A percentile compares a stretch with the other conserved stretches of the same genome.
phyloP scores from a whole-genome alignment of 2,329 filamentous ascomycete species.

The Venturia asperata region DNA sequence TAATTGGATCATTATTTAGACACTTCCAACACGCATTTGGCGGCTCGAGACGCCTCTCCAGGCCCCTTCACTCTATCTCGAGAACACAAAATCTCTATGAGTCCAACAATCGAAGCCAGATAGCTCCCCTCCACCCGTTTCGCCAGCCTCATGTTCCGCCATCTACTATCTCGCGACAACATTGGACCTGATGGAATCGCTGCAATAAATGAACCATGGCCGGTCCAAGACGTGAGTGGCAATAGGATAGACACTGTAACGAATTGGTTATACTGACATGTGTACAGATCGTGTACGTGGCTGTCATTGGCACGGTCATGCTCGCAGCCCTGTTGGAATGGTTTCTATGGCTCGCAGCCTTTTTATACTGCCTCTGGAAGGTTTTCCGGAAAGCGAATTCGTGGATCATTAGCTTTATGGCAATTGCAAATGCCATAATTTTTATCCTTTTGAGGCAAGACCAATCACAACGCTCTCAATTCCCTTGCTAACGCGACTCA shows the following conservation, averaged over 20 bases:
- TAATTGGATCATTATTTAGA: background rate
- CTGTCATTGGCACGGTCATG: conserved; percentile 75
- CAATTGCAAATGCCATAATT: conserved; percentile 63
- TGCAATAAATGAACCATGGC: conserved; percentile 34
- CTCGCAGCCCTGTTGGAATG: conserved; percentile 82
- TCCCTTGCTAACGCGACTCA: conserved; percentile 35
- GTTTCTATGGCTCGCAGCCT: conserved; percentile 91
- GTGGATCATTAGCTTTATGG: conserved; percentile 71
- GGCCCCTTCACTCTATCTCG: too few relatives aligned
- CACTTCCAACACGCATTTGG: background rate
- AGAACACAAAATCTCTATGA: background rate
- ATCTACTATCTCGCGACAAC: background rate
- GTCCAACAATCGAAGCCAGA: background rate
- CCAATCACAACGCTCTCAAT: too few relatives aligned
- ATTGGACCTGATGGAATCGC: conserved; percentile 25
- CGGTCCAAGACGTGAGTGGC: conserved; percentile 35
- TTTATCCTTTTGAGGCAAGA: conserved; percentile 70
- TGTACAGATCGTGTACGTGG: conserved; percentile 71
- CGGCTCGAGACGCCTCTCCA: background rate
- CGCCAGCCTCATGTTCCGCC: conserved; percentile 5
- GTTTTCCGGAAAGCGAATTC: conserved; percentile 85
- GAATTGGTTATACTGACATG: background rate
- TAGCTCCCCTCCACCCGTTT: background rate
- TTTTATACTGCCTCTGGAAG: conserved; percentile 83
- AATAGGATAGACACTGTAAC: background rate